Evolutionary conservation across 2,329 filamentous ascomycete genomes (phyloP).

Genomic region (Coniochaeta pulveracea): DNA sequence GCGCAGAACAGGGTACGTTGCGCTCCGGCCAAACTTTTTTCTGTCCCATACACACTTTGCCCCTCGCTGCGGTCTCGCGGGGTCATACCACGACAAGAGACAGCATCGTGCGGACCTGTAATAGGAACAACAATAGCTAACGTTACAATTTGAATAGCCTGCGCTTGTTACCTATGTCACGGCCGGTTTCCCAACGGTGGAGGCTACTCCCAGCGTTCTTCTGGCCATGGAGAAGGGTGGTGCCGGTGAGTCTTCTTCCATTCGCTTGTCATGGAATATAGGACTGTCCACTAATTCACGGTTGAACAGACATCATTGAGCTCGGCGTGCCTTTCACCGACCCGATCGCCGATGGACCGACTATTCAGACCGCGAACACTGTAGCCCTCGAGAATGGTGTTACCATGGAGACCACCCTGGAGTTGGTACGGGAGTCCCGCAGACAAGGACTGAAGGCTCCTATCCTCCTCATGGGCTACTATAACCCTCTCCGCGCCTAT

Average conservation of each 20-base stretch:
- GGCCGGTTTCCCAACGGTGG: constrained; percentile 76
- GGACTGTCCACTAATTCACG: no score
- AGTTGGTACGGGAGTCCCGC: constrained; percentile 75
- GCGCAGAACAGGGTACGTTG: constrained; percentile 42
- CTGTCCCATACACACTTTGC: neutral
- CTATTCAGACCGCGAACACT: constrained; percentile 92
- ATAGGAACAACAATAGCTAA: constrained; percentile 7
- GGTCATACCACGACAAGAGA: neutral
- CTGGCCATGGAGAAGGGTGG: constrained; percentile 88
- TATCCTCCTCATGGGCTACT: constrained; percentile 96
- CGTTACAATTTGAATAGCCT: constrained; percentile 35
- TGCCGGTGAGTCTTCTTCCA: constrained; percentile 48
- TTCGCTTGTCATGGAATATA: no score
- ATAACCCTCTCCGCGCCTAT: constrained; percentile 90
- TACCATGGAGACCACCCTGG: constrained; percentile 65
- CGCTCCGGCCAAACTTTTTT: constrained; percentile 4
- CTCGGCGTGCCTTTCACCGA: constrained; percentile 95
- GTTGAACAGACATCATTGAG: constrained; percentile 70
- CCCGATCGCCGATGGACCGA: constrained; percentile 94
- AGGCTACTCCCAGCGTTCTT: constrained; percentile 73
- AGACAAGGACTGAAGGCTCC: constrained; percentile 67
- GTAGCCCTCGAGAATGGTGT: constrained; percentile 80
- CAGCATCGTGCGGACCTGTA: no score
- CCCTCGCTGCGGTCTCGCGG: constrained; percentile 1
- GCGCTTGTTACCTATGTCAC: constrained; percentile 95